Base-by-base conservation (phyloP, 306 rosid species). In the Quercus agrifolia region DNA sequence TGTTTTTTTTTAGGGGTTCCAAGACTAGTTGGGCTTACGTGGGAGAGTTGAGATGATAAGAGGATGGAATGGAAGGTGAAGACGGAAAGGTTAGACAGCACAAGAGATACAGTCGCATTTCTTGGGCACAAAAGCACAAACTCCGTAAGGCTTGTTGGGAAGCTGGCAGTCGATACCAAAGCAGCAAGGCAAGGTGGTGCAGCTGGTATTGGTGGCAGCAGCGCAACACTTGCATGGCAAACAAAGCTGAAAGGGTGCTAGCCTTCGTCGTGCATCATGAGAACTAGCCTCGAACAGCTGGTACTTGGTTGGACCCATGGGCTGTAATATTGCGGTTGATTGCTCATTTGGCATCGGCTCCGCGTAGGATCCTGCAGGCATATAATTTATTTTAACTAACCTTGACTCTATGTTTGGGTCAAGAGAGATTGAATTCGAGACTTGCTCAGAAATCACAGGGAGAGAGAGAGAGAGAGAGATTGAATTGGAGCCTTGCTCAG, bases 61-160 rank as follows among this genome's bases (percentile, higher is more conserved):
- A 9, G 11, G 66, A 59, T 14, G 66, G 33, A 23, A 3, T 8
- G 31, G 15, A 20, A 58, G 27, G 64, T 49, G 54, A 49, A 10
- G 54, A 3, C 17, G 13, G 23, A 7, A 58, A 23, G 28, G 3
- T 11, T 59, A 59, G 66, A 23, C 66, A 23, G 81, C 67, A 57
- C 87, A 80, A 25, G 66, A 62, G 57, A 49, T 67, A 71, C 84
- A 84, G 82, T 84, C 70, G 41, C 87, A 84, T 9, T 74, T 51
- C 69, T 76, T 73, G 76, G 87, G 87, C 21, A 73, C 74, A 64
- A 84, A 84, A 27, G 85, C 87, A 54, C 87, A 84, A 18, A 73
- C 79, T 38, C 84, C 87, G 44, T 76, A 84, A 67, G 87, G 87
- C 84, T 84, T 84, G 56, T 71, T 66, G 17, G 87, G 87, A 70